phyloP scores from a whole-genome alignment of 495 filamentous ascomycete genomes.

The Xylaria cubensis region DNA sequence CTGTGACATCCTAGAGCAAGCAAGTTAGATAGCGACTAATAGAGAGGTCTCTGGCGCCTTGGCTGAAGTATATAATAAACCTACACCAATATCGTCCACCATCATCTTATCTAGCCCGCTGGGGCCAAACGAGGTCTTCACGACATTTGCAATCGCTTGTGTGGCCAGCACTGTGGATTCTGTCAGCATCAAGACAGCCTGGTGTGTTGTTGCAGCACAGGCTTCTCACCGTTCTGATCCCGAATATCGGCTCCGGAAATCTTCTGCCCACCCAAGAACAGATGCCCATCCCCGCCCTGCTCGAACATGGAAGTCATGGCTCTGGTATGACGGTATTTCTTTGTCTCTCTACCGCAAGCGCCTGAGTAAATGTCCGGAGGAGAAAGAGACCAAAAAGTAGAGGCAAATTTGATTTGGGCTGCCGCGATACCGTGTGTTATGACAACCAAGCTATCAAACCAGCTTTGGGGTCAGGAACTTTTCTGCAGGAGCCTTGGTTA shows the following conservation, averaged over 20 bases:
- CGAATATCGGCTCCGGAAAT: slow-evolving; percentile 94
- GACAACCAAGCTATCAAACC: slow-evolving; percentile 29
- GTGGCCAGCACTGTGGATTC: slow-evolving; percentile 79
- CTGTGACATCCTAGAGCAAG: slow-evolving; percentile 82
- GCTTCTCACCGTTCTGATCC: slow-evolving; percentile 84
- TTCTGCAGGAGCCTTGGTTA: slow-evolving; percentile 40
- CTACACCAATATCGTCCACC: slow-evolving; percentile 98
- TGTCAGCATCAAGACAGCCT: slow-evolving; percentile 35
- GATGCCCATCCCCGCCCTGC: slow-evolving; percentile 84
- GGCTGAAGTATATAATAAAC: slow-evolving; percentile 34
- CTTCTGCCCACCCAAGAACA: slow-evolving; percentile 93
- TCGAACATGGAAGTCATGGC: slow-evolving; percentile 90
- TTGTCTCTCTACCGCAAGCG: not conserved
- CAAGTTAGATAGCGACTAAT: slow-evolving; percentile 28
- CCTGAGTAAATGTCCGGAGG: not conserved
- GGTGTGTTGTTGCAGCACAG: slow-evolving; percentile 15
- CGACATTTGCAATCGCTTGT: slow-evolving; percentile 96
- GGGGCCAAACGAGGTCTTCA: slow-evolving; percentile 97
- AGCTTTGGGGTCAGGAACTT: slow-evolving; percentile 34
- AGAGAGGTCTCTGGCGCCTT: not conserved
- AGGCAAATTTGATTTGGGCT: slow-evolving; percentile 25
- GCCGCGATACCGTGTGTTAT: slow-evolving; percentile 32
- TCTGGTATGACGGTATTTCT: slow-evolving; percentile 2
- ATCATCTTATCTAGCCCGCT: slow-evolving; percentile 99
- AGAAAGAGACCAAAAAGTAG: not conserved